Base-by-base conservation (phyloP, 1,139 yeast species). In the Debaryomyces singareniensis region DNA sequence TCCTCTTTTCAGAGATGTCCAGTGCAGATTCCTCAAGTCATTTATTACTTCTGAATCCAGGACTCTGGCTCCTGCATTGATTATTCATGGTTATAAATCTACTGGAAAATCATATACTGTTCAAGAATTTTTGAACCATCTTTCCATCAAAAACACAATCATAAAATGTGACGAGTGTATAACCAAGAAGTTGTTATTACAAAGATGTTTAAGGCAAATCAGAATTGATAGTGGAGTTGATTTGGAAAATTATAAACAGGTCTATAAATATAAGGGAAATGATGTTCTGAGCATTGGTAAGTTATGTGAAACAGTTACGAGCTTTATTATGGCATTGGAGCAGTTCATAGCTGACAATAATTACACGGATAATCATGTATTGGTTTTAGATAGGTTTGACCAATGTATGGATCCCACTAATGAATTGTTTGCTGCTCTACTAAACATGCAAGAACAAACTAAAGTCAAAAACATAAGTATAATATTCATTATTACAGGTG, bases 371-470 rank as follows among this genome's bases (percentile, higher is more conserved):
- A 61, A 58, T n/a, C 80, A 75, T 40, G 64, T 75, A 4, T 49
- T 78, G 24, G 76, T 78, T 0, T 53, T 78, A n/a, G 85, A 78
- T 40, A 51, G 78, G 7, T 59, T 74, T 20, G 84, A 78, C 43
- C 67, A 65, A 35, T 60, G 78, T 26, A 64, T 67, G 42, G 84
- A 75, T 24, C 58, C 63, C 15, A 55, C 67, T 1, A 55, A 59
- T 10, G 72, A 64, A 6, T 38, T 77, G 6, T 58, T 66, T 34
- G 51, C 61, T n/a, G 62, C 71, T 7, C 69, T 78, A 40, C 44
- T 67, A 2, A 55, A 73, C 28, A 40, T 76, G 22, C 59, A 61
- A 18, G 84, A 78, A 40, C 52, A 53, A 29, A 48, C 61, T 2
- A 35, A 36, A 5, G 42, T 65, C 16, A 40, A 44, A 11, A 65